Evolutionary conservation across 1,139 yeast genomes (phyloP).

Genomic region (Petasospora rhodanensis): DNA sequence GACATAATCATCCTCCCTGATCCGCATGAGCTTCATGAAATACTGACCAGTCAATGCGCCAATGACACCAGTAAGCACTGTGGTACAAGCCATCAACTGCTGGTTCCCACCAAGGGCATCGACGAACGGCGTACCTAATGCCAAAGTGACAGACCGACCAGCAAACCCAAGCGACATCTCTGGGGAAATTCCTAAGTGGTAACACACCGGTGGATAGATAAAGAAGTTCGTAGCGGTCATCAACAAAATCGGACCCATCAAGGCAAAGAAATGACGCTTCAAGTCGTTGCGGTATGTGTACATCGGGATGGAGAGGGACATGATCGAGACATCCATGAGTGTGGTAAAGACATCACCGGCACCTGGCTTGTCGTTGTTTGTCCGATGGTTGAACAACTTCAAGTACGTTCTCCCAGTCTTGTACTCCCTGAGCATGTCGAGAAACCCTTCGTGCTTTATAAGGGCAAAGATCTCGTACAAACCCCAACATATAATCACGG

Average conservation of each 20-base stretch:
- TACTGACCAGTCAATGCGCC: constrained; percentile 70
- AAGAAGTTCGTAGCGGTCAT: constrained; percentile 58
- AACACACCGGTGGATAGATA: constrained; percentile 64
- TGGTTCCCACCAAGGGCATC: constrained; percentile 62
- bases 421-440: constrained; percentile 48
- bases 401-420: constrained; percentile 68
- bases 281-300: constrained; percentile 67
- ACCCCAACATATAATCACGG: constrained; percentile 58
- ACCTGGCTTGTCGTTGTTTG: constrained; percentile 53
- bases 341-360: constrained; percentile 74
- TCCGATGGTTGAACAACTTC: constrained; percentile 44
- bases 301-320: constrained; percentile 73
- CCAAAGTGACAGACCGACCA: constrained; percentile 78
- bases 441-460: constrained; percentile 46
- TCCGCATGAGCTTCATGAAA: constrained; percentile 41
- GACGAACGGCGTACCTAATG: constrained; percentile 72
- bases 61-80: constrained; percentile 70
- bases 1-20: constrained; percentile 62
- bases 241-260: constrained; percentile 56
- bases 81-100: constrained; percentile 73
- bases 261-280: constrained; percentile 49
- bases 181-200: constrained; percentile 58
- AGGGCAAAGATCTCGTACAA: constrained; percentile 57
- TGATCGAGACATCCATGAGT: constrained; percentile 72
- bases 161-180: constrained; percentile 66